A percentile compares a stretch with the other conserved stretches of the same genome.
These are phyloP conservation scores for Sporothrix brunneoviolacea DNA, from an alignment of 2,329 filamentous ascomycete species.

Conservation along the genomic window DNA sequence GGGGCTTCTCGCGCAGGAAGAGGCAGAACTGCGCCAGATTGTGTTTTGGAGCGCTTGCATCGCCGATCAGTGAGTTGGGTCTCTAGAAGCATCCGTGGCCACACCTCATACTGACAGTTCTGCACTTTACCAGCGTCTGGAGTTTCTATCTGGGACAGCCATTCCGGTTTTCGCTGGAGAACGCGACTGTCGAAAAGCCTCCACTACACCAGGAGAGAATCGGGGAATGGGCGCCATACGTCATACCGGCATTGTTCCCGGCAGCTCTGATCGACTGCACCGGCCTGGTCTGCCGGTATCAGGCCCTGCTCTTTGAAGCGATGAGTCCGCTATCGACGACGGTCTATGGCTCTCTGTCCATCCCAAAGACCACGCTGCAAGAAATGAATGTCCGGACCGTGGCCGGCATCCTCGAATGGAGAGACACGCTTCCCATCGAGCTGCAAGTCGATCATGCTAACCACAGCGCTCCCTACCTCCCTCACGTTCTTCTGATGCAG, in stretches of 20 bases:
- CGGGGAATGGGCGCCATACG: background rate
- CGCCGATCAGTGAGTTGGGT: slow-evolving; percentile 32
- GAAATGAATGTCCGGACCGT: background rate
- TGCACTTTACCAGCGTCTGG: no score
- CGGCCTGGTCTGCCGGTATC: background rate
- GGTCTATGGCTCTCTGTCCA: background rate
- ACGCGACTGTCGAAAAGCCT: background rate
- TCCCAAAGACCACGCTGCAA: background rate
- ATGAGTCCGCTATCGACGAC: background rate
- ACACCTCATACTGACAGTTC: no score
- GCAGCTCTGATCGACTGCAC: background rate
- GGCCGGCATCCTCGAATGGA: background rate
- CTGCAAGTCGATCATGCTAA: slow-evolving; percentile 29
- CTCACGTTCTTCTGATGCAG: slow-evolving; percentile 36
- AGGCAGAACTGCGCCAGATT: slow-evolving; percentile 33
- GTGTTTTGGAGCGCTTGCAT: slow-evolving; percentile 38
- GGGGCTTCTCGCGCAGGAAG: slow-evolving; percentile 31
- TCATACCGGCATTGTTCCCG: background rate
- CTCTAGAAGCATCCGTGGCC: no score
- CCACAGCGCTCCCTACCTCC: slow-evolving; percentile 27
- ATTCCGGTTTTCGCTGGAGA: background rate
- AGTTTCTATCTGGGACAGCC: slow-evolving; percentile 7
- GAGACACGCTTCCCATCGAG: slow-evolving; percentile 24
- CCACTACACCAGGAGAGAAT: background rate
- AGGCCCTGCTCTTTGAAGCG: background rate